Conservation (phyloP, 345 rosid species). For the Gynandropsis gynandra region DNA sequence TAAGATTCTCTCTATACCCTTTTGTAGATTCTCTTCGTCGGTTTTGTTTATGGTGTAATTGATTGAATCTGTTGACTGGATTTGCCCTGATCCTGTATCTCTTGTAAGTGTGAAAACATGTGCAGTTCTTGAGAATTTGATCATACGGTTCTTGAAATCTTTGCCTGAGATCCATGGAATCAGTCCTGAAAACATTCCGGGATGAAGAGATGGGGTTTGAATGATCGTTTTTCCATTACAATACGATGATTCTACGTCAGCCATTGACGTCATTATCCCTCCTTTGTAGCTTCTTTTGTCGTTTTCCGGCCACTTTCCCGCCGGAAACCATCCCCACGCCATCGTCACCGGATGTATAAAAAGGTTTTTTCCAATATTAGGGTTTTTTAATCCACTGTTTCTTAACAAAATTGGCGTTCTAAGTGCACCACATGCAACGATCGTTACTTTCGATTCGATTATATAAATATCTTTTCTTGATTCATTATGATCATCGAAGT, state of each 20-base stretch:
- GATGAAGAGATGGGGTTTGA: constrained; percentile 76
- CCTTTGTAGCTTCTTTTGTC: constrained; percentile 67
- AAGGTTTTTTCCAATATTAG: constrained; percentile 58
- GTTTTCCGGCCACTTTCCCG: constrained; percentile 39
- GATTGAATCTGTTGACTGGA: constrained; percentile 34
- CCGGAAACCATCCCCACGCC: constrained; percentile 86
- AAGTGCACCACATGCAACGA: constrained; percentile 77
- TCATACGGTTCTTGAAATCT: constrained; percentile 54
- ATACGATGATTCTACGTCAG: constrained; percentile 21
- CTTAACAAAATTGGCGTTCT: constrained; percentile 49
- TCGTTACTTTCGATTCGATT: constrained; percentile 49
- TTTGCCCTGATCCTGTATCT: constrained; percentile 58
- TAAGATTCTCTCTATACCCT: constrained; percentile 51
- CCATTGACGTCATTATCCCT: constrained; percentile 82
- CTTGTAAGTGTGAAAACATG: constrained; percentile 57
- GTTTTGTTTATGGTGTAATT: constrained; percentile 36
- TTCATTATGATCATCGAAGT: constrained; percentile 34
- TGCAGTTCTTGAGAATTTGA: constrained; percentile 58
- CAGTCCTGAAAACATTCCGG: constrained; percentile 65
- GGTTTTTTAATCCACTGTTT: constrained; percentile 55
- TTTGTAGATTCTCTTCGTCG: constrained; percentile 51
- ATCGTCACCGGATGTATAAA: constrained; percentile 77
- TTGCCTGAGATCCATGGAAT: constrained; percentile 73
- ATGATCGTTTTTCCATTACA: constrained; percentile 57
- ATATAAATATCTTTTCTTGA: constrained; percentile 39